Base-by-base conservation (phyloP, 2,329 filamentous ascomycete genomes). In the Penicillium sclerotigenum region DNA sequence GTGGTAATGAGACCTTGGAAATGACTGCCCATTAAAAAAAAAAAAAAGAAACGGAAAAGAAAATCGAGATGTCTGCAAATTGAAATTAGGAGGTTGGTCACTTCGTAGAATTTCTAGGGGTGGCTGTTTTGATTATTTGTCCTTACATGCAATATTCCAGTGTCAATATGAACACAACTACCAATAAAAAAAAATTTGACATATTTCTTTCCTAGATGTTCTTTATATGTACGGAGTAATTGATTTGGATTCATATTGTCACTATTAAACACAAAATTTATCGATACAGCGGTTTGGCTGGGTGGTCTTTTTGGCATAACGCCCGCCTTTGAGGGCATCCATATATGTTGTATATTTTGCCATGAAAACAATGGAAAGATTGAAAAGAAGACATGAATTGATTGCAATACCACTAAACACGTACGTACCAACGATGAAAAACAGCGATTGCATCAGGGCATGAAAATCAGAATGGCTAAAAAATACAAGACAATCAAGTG, bases 1-100 rank as follows among this genome's bases (percentile, higher is more conserved):
- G 0, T 83, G 81, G 81, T 83, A 62, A 20, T 31, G 1, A 10
- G 0, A 16, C 11, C 5, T 16, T 45, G 42, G 18, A 45, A 20
- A 45, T 22, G 18, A 10, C 31, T 22, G 7, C 9, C 4, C 18
- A 16, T 22, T n/a, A 31, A 16, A 31, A 31, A 2, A 29, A 18
- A 20, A 45, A 29, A 9, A 6, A 10, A 7, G 1, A n/a, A 10
- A n/a, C 3, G 8, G 10, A 18, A 34, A 34, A 34, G 4, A 36
- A 34, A 36, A 18, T 1, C 0, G 16, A 31, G 4, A 16, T 20
- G 28, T 14, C 13, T 20, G 11, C 13, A 40, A 41, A 24, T 24
- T 4, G 6, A 22, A 40, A 40, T 7, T 8, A 24, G 7, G 20
- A 24, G 14, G 14, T 41, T 24, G 20, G 14, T 4, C 20, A 16